phyloP scores from a whole-genome alignment of 139 green algal genomes.

The Eudorina sp. region DNA sequence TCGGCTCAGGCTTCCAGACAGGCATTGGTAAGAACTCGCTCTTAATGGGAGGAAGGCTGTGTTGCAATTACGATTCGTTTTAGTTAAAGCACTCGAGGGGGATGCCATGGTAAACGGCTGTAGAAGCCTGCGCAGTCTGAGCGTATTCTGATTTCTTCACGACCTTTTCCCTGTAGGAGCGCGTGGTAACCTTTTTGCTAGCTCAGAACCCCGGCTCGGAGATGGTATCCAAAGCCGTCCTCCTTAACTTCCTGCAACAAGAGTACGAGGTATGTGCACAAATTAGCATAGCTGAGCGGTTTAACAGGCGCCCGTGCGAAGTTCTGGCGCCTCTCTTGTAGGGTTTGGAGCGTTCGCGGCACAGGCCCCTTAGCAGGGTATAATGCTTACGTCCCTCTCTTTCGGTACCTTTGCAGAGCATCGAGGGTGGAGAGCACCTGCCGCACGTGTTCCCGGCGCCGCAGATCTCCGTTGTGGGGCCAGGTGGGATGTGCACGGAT shows the following conservation, averaged over 20 bases:
- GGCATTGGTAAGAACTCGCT: constrained; percentile 77
- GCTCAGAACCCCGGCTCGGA: constrained; percentile 64
- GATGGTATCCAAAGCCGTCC: constrained; percentile 64
- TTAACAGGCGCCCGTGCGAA: not conserved
- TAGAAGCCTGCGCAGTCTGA: too few species aligned
- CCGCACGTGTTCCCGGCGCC: constrained; percentile 58
- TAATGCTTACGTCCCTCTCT: not conserved
- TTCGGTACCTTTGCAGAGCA: constrained; percentile 22
- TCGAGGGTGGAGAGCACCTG: constrained; percentile 60
- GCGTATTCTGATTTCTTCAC: too few species aligned
- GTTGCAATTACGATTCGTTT: too few species aligned
- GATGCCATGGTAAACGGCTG: too few species aligned
- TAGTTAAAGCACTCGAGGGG: too few species aligned
- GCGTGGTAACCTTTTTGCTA: constrained; percentile 70
- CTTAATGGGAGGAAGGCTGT: too few species aligned
- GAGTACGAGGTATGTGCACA: constrained; percentile 76
- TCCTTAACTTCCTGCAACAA: constrained; percentile 78
- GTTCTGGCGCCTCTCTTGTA: not conserved
- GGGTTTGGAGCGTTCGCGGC: not conserved
- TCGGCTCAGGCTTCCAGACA: constrained; percentile 66
- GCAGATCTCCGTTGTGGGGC: not conserved
- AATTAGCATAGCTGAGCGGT: not conserved
- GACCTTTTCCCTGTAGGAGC: constrained; percentile 63
- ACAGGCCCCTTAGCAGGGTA: not conserved
- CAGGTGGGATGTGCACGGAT: constrained; percentile 12